A percentile compares a stretch with the other conserved stretches of the same genome.
Evolutionary conservation across 495 filamentous ascomycete genomes (phyloP).

Genomic region (Penicillium simplicissimum): DNA sequence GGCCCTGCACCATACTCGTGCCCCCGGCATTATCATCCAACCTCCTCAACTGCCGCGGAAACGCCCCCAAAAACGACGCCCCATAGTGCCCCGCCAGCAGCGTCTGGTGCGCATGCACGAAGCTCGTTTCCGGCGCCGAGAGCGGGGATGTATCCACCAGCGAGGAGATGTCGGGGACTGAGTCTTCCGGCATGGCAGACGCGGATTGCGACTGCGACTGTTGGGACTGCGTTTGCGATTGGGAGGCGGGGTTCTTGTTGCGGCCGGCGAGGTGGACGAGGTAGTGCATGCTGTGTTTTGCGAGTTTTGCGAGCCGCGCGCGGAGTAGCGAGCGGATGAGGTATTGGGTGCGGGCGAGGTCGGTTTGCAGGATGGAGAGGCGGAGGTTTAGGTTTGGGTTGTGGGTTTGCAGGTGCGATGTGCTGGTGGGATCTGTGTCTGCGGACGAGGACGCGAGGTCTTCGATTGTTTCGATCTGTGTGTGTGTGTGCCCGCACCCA

Average conservation of each 20-base stretch:
- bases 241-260: conserved; percentile 67
- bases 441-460: conserved; percentile 59
- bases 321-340: conserved; percentile 82
- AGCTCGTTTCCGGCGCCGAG: conserved; percentile 71
- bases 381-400: conserved; percentile 87
- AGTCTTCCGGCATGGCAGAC: conserved; percentile 34
- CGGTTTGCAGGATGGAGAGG: conserved; percentile 94
- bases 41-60: conserved; percentile 72
- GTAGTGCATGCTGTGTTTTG: conserved; percentile 47
- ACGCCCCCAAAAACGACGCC: conserved; percentile 75
- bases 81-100: conserved; percentile 81
- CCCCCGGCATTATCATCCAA: conserved; percentile 89
- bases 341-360: conserved; percentile 91
- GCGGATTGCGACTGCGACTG: conserved; percentile 21
- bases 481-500: background rate
- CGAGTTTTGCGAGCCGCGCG: conserved; percentile 76
- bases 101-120: conserved; percentile 78
- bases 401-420: conserved; percentile 57
- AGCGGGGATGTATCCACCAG: conserved; percentile 52
- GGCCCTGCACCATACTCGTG: conserved; percentile 86
- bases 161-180: conserved; percentile 40
- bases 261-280: conserved; percentile 37
- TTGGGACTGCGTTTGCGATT: conserved; percentile 40
- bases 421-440: conserved; percentile 38
- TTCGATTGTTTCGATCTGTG: conserved; percentile 70